Evolutionary conservation across 805 yeast genomes (phyloP), one percentile per base, ranked within the genome.

Genomic region (Yamadazyma laniorum): DNA sequence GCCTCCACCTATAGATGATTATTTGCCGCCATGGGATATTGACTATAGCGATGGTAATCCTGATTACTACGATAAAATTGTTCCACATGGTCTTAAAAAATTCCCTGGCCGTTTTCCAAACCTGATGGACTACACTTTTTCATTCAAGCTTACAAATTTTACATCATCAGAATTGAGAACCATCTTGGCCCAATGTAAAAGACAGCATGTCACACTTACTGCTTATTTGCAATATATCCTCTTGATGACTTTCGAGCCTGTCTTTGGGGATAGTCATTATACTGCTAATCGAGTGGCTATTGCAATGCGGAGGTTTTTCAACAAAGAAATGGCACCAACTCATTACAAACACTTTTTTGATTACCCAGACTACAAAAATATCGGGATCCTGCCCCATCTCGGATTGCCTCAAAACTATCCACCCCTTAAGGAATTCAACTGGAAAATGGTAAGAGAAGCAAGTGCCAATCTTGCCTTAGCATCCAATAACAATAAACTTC

Each of bases 1-100:
- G 19, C 67, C 68, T 1, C 65, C 66, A 3, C 63, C 70, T 3
- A 46, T 63, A 14, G 73, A 67, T 29, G 36, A 47, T 32, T 55
- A 52, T 30, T 42, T 65, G 35, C 58, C 55, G 11, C 53, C 51
- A 27, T 51, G 51, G 23, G 48, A 47, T 4, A 16, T 55, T 7
- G 68, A 62, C 34, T 58, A 57, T 35, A 37, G 56, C 8, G 39
- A 48, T 32, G 56, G 54, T 5, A 51, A 5, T 45, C 40, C 35
- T 14, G 28, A 16, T 37, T 28, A 25, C 14, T 35, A 17, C 25
- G 44, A 37, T 19, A 34, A 36, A 17, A 16, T 36, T 2, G 12
- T 15, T 15, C 49, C 47, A 5, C 21, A 12, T 6, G 39, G 37
- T 11, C 29, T 37, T 7, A 25, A 25, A 9, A 46, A 29, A 30